These are phyloP conservation scores for Taphrina sp. DNA, from an alignment of 1,139 yeast genomes.

Conservation along the genomic window DNA sequence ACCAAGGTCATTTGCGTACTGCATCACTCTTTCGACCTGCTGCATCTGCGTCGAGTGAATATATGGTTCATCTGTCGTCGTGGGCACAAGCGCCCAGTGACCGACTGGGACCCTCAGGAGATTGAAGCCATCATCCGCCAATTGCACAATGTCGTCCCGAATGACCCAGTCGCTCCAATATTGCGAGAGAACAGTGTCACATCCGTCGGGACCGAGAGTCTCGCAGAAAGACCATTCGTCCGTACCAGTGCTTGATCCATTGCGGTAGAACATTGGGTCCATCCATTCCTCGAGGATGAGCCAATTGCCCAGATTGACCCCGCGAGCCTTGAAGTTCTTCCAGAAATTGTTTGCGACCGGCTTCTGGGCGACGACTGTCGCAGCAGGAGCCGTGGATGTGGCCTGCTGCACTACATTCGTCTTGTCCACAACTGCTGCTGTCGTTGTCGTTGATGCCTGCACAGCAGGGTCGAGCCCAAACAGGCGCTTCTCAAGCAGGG, in stretches of 20 bases:
- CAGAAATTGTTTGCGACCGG: slow-evolving; percentile 22
- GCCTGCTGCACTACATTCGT: not conserved
- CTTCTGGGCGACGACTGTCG: not conserved
- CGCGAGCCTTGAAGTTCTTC: slow-evolving; percentile 45
- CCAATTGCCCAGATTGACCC: slow-evolving; percentile 93
- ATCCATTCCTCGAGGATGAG: slow-evolving; percentile 78
- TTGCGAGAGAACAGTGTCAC: slow-evolving; percentile 47
- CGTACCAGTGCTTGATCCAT: slow-evolving; percentile 42
- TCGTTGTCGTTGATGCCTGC: not conserved
- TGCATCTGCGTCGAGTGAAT: slow-evolving; percentile 68
- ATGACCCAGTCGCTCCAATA: slow-evolving; percentile 78
- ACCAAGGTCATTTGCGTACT: slow-evolving; percentile 65
- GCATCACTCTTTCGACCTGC: slow-evolving; percentile 69
- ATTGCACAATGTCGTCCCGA: slow-evolving; percentile 64
- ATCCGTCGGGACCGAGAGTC: slow-evolving; percentile 54
- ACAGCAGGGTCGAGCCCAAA: no score
- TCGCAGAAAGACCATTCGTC: slow-evolving; percentile 49
- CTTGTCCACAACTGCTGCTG: not conserved
- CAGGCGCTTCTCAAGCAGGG: slow-evolving; percentile 6
- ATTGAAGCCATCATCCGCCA: slow-evolving; percentile 70
- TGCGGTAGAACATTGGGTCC: slow-evolving; percentile 73
- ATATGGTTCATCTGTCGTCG: slow-evolving; percentile 66
- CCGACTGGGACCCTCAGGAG: slow-evolving; percentile 86
- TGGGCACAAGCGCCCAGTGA: slow-evolving; percentile 75
- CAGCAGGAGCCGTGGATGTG: not conserved